Evolutionary conservation across 2,329 filamentous ascomycete species (phyloP).

Genomic region (Alternaria incomplexa): DNA sequence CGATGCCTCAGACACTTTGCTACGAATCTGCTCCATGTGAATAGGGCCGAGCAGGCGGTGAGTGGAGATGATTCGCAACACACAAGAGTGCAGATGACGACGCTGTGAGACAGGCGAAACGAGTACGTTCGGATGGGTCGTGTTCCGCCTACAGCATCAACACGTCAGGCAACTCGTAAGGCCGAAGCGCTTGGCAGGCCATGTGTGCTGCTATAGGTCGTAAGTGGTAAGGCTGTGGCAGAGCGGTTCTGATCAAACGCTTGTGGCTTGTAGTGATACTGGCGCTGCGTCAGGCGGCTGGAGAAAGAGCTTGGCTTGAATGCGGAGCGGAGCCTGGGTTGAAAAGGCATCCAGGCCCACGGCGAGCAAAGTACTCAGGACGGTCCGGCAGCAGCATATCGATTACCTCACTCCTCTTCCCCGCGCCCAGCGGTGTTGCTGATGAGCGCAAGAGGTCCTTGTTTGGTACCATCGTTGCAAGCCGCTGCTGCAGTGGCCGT

Average conservation of each 20-base stretch:
- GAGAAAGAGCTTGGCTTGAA: constrained; percentile 21
- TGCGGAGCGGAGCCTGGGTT: constrained; percentile 7
- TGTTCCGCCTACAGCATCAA: constrained; percentile 44
- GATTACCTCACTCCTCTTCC: constrained; percentile 1
- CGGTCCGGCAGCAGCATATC: background rate
- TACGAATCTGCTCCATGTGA: background rate
- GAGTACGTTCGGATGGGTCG: constrained; percentile 35
- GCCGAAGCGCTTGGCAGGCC: constrained; percentile 32
- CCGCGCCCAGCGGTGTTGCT: constrained; percentile 10
- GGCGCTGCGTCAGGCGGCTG: constrained; percentile 36
- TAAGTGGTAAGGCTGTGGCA: constrained; percentile 31
- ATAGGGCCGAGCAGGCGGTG: background rate
- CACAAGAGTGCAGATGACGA: constrained; percentile 26
- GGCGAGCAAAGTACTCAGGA: background rate
- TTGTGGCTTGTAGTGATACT: constrained; percentile 39
- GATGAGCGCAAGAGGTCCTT: constrained; percentile 3
- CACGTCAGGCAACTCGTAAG: constrained; percentile 31
- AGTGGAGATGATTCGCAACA: constrained; percentile 26
- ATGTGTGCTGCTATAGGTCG: constrained; percentile 27
- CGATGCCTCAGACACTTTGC: background rate
- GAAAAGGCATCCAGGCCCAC: constrained; percentile 18
- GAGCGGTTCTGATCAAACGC: constrained; percentile 39
- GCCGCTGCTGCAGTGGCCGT: constrained; percentile 17
- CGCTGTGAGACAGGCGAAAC: constrained; percentile 46
- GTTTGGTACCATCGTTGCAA: constrained; percentile 8